Percentiles rank a stretch among this genome's conserved stretches.
phyloP scores from a whole-genome alignment of 108 stramenopile genomes.

The Pseudonitzschia pungens region DNA sequence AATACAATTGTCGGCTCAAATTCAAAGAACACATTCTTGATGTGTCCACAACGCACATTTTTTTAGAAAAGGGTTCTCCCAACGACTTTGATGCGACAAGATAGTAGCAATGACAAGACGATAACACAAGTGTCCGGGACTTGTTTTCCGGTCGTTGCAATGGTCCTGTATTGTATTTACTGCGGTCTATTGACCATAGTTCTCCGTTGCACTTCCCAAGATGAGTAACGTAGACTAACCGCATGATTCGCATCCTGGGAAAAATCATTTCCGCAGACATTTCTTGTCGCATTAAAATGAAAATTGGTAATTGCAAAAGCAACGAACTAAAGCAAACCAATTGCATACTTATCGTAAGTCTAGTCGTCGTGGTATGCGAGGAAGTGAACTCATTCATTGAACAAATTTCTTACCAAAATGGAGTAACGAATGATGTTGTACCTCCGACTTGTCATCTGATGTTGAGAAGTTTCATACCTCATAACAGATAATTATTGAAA shows the following conservation, averaged over 20 bases:
- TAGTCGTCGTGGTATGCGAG: neutral
- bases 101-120: slow-evolving; percentile 8
- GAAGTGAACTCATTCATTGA: neutral
- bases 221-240: no score
- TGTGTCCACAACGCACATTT: slow-evolving; percentile 7
- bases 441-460: no score
- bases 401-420: no score
- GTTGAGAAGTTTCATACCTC: no score
- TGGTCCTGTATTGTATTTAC: neutral
- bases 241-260: no score
- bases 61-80: slow-evolving; percentile 11
- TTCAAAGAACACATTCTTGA: neutral
- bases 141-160: slow-evolving; percentile 10
- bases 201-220: neutral
- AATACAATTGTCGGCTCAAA: neutral
- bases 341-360: neutral
- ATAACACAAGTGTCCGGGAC: neutral
- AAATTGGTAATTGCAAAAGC: neutral
- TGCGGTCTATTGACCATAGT: neutral
- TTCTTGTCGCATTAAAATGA: neutral
- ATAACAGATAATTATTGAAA: no score
- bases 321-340: neutral
- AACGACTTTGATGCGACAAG: slow-evolving; percentile 5
- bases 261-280: neutral
- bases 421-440: no score